Conservation (phyloP, 495 filamentous ascomycete species). For the Aspergillus ellipticus region DNA sequence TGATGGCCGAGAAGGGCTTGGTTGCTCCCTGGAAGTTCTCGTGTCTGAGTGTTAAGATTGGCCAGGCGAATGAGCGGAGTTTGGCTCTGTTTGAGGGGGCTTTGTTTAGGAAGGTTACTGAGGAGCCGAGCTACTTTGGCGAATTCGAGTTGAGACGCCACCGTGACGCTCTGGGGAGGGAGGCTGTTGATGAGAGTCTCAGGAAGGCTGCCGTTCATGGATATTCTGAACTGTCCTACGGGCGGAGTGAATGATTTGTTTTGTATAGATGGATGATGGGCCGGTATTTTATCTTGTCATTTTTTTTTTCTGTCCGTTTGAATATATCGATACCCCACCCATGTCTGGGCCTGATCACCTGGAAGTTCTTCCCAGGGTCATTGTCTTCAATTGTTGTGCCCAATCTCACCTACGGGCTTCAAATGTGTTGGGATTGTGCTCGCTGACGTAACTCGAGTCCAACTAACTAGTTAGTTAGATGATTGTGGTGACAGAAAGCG, state of each 20-base stretch:
- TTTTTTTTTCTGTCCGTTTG: constrained; percentile 1
- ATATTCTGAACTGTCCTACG: constrained; percentile 43
- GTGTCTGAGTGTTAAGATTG: constrained; percentile 60
- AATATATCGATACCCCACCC: not conserved
- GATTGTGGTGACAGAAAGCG: too few relatives aligned
- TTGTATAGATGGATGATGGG: not conserved
- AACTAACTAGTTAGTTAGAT: too few relatives aligned
- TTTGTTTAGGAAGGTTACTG: constrained; percentile 48
- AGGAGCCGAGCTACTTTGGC: constrained; percentile 61
- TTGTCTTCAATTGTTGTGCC: too few relatives aligned
- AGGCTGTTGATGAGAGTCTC: constrained; percentile 21
- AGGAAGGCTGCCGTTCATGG: constrained; percentile 29
- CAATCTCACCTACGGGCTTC: too few relatives aligned
- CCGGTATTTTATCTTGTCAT: not conserved
- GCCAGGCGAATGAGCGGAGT: constrained; percentile 50
- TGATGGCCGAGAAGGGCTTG: not conserved
- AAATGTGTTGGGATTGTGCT: too few relatives aligned
- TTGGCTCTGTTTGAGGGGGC: constrained; percentile 58
- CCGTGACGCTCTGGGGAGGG: constrained; percentile 27
- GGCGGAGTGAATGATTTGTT: constrained; percentile 15
- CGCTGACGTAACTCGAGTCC: too few relatives aligned
- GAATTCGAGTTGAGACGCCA: constrained; percentile 53
- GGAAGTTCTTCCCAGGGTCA: too few relatives aligned
- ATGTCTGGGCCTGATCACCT: too few relatives aligned
- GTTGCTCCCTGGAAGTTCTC: constrained; percentile 13